Conservation (phyloP, 805 yeast species). For the Starmerella gropengiesseri region DNA sequence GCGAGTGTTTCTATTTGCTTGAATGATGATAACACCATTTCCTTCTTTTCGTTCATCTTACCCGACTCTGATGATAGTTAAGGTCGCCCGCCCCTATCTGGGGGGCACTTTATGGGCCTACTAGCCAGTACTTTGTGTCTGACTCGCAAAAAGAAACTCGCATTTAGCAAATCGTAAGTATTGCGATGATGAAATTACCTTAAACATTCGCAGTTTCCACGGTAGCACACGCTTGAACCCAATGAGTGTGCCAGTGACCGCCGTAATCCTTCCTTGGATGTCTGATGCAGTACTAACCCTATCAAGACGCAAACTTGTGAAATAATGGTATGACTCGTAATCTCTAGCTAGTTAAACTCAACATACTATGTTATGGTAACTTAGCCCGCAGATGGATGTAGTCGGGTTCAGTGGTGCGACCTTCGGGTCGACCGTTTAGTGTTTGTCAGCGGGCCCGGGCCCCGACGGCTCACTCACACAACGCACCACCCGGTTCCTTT, state of each 20-base stretch:
- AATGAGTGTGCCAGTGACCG: slow-evolving; percentile 35
- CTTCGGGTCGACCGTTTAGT: no score
- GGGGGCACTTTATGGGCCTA: slow-evolving; percentile 26
- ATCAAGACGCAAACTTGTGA: no score
- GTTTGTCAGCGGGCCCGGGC: no score
- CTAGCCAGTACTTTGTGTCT: slow-evolving; percentile 34
- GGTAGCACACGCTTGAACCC: slow-evolving; percentile 35
- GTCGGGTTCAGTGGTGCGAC: no score
- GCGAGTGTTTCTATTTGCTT: slow-evolving; percentile 6
- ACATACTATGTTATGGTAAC: no score
- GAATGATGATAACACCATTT: slow-evolving; percentile 32
- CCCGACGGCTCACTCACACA: no score
- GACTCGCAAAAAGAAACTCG: slow-evolving; percentile 18
- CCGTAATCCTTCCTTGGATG: slow-evolving; percentile 35
- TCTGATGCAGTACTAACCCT: slow-evolving; percentile 30
- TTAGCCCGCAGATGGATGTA: no score
- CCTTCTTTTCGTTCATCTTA: slow-evolving; percentile 31
- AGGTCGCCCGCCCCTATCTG: slow-evolving; percentile 26
- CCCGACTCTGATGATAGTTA: slow-evolving; percentile 34
- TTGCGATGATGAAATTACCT: slow-evolving; percentile 30
- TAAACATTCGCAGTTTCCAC: slow-evolving; percentile 38
- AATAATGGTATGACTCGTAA: no score
- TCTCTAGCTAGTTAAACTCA: no score
- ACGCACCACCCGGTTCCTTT: no score
- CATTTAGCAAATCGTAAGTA: slow-evolving; percentile 19